These are phyloP conservation scores for Dothistroma septosporum DNA, from an alignment of 2,329 filamentous ascomycete species.

Conservation along the genomic window DNA sequence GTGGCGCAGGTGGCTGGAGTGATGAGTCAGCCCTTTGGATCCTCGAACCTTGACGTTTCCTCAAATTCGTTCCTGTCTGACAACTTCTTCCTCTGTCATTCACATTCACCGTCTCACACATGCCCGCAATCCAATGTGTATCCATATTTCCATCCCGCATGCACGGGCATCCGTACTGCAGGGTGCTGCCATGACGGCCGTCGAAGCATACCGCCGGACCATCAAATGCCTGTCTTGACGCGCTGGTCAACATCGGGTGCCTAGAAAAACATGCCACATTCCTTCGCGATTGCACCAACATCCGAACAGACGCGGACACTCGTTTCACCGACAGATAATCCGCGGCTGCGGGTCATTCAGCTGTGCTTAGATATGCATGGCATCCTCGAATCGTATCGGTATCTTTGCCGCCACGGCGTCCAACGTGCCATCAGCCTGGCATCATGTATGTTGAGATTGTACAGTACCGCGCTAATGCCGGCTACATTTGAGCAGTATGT, in stretches of 20 bases:
- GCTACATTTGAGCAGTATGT: background rate
- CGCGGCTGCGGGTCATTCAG: background rate
- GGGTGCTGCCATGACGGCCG: background rate
- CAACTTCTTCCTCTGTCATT: background rate
- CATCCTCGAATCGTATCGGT: background rate
- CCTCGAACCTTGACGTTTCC: too few species aligned
- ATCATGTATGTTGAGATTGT: background rate
- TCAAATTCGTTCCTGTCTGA: background rate
- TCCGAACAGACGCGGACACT: background rate
- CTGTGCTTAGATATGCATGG: too few species aligned
- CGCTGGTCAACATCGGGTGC: background rate
- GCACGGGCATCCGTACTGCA: background rate
- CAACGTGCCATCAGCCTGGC: background rate
- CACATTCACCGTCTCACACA: background rate
- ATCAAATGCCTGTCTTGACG: background rate
- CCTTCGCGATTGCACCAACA: background rate
- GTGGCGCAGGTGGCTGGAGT: too few species aligned
- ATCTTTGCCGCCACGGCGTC: background rate
- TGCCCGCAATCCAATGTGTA: background rate
- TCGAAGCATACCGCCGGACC: background rate
- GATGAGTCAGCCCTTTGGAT: too few species aligned
- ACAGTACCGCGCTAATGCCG: background rate
- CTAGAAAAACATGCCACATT: background rate
- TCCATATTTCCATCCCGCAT: background rate
- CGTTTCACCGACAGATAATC: background rate